These are phyloP conservation scores for Pleurotus ostreatus DNA, from an alignment of 768 basidiomycete genomes.

Conservation along the genomic window DNA sequence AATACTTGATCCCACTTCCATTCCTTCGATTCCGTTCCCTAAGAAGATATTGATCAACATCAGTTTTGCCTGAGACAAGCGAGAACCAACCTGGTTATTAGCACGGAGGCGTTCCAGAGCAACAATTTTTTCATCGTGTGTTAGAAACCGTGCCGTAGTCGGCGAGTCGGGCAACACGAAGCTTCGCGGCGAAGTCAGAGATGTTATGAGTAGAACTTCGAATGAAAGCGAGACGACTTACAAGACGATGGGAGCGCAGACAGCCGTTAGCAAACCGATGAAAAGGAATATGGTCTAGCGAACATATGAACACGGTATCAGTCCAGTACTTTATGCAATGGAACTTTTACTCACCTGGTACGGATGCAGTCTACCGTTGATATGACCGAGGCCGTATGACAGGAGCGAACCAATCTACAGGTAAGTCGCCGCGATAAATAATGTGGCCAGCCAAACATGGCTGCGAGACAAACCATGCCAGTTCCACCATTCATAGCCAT, in stretches of 20 bases:
- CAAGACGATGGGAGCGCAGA: conserved; percentile 32
- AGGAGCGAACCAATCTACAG: conserved; percentile 37
- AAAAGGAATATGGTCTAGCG: conserved; percentile 40
- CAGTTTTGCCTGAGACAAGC: no score
- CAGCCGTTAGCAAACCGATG: conserved; percentile 37
- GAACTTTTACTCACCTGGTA: conserved; percentile 31
- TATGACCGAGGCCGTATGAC: conserved; percentile 37
- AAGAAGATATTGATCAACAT: not conserved
- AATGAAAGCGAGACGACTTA: conserved; percentile 11
- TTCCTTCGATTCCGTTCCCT: conserved; percentile 39
- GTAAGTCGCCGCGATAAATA: not conserved
- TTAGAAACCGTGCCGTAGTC: conserved; percentile 34
- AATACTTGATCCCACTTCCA: conserved; percentile 43
- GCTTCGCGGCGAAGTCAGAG: conserved; percentile 12
- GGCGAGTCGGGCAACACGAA: conserved; percentile 43
- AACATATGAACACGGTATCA: not conserved
- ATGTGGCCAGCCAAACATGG: not conserved
- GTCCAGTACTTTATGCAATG: no score
- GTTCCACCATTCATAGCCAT: conserved; percentile 39
- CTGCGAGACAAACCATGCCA: conserved; percentile 24
- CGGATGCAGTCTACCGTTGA: conserved; percentile 28
- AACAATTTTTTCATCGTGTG: conserved; percentile 34
- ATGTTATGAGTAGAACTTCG: no score
- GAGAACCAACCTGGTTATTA: conserved; percentile 39
- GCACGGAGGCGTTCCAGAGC: conserved; percentile 37